These are phyloP conservation scores for Acidomyces sp. DNA, from an alignment of 495 filamentous ascomycete species.

Conservation along the genomic window DNA sequence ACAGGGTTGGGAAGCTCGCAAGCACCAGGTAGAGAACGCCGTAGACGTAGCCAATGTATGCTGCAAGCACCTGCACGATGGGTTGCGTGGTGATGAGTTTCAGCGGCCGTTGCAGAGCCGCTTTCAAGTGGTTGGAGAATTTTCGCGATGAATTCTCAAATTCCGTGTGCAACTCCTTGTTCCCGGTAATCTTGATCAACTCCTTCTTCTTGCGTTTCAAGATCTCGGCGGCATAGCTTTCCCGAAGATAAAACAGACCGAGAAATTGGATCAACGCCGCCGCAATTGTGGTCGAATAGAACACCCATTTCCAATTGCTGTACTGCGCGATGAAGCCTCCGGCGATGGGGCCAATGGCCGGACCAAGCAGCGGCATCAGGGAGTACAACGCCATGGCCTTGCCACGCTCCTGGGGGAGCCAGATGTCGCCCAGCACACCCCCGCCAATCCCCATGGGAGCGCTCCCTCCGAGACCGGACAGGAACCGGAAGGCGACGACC, in stretches of 20 bases:
- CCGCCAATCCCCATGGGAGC: slow-evolving; percentile 32
- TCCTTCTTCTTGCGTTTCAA: slow-evolving; percentile 42
- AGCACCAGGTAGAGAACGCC: slow-evolving; percentile 62
- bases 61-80: slow-evolving; percentile 40
- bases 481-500: slow-evolving; percentile 31
- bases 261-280: slow-evolving; percentile 48
- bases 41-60: slow-evolving; percentile 58
- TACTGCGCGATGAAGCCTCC: slow-evolving; percentile 49
- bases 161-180: slow-evolving; percentile 48
- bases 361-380: slow-evolving; percentile 30
- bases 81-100: slow-evolving; percentile 39
- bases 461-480: slow-evolving; percentile 30
- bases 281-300: slow-evolving; percentile 40
- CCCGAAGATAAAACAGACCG: slow-evolving; percentile 54
- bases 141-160: slow-evolving; percentile 37
- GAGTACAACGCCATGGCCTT: slow-evolving; percentile 30
- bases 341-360: slow-evolving; percentile 31
- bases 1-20: slow-evolving; percentile 54
- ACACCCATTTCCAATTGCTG: slow-evolving; percentile 36
- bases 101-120: slow-evolving; percentile 33
- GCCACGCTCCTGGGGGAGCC: slow-evolving; percentile 29
- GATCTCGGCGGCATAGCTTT: slow-evolving; percentile 56
- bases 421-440: slow-evolving; percentile 29
- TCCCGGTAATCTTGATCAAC: slow-evolving; percentile 52
- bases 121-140: slow-evolving; percentile 20